Base-by-base conservation (phyloP, 2,329 filamentous ascomycete genomes). In the Clarireedia monteithiana region DNA sequence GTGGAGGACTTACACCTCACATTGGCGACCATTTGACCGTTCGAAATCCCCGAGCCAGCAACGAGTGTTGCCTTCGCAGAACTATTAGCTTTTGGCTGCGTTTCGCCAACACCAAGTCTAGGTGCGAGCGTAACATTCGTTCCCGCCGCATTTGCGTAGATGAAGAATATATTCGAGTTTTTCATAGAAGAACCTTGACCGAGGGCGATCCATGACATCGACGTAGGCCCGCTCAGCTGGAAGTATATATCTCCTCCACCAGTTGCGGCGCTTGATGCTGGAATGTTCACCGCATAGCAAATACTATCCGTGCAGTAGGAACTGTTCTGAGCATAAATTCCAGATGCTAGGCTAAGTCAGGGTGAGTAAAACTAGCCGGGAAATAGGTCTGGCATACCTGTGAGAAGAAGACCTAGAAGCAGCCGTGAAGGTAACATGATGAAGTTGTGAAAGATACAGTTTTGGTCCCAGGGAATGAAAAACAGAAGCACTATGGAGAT, bases 81-180 rank as follows among this genome's bases (percentile, higher is more conserved):
- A 3, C 67, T 67, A 58, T 77, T 74, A 53, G 72, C 66, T 15
- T 64, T 59, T 2, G 80, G 80, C 59, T 70, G 60, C 3, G 53
- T 58, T 34, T 80, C 65, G 6, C 77, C 77, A 12, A 63, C 70
- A 7, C 74, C 74, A 6, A 71, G 61, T 42, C 81, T 70, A 9
- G 80, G 75, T 3, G 80, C 83, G 7, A 84, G 61, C 0, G 81
- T 84, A 14, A 84, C 77, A 59, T 82, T 83, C 45, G 68, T 73
- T 26, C 78, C 75, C 39, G 69, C 68, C 40, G 74, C 69, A 26
- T 75, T 73, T n/a, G 77, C 74, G 62, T 84, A 84, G 5, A 82
- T 71, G 45, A 83, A 69, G 64, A 84, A 83, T 48, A 84, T 82
- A 65, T 82, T 81, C 5, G 81, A 67, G 23, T 75, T 76, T 15